These are phyloP conservation scores for Suaeda aralocaspica DNA, from an alignment of 148 eudicot species.

Conservation along the genomic window DNA sequence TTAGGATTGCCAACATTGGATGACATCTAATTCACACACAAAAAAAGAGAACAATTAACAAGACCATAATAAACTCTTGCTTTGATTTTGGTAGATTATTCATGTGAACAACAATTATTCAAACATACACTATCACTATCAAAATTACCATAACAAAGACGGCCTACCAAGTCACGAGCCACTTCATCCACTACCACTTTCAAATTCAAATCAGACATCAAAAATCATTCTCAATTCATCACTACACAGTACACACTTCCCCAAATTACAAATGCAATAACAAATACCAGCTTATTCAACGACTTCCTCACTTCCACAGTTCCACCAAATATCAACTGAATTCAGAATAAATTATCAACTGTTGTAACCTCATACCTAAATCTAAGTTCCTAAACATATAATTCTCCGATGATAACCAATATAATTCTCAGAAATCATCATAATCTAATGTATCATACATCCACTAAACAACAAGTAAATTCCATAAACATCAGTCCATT, in stretches of 20 bases:
- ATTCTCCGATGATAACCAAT: not conserved
- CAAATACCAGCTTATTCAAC: not conserved
- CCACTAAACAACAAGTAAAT: not conserved
- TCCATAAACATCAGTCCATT: not conserved
- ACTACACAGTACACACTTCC: not conserved
- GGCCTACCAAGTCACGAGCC: not conserved
- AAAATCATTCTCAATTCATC: not conserved
- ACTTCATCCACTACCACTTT: not conserved
- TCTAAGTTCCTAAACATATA: not conserved
- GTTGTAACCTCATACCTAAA: not conserved
- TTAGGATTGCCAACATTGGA: no score
- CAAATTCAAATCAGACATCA: not conserved
- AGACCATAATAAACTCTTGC: no score
- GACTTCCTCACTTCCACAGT: no score
- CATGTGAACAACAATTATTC: no score
- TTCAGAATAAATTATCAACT: not conserved
- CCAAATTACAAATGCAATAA: not conserved
- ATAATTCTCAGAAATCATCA: not conserved
- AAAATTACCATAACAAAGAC: not conserved
- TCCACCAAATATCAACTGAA: not conserved
- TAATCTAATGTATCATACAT: not conserved
- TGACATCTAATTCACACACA: no score
- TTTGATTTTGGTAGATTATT: no score
- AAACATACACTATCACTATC: no score
- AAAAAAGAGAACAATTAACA: no score